phyloP scores from a whole-genome alignment of 2,329 filamentous ascomycete genomes.

The Fonsecaea pedrosoi region DNA sequence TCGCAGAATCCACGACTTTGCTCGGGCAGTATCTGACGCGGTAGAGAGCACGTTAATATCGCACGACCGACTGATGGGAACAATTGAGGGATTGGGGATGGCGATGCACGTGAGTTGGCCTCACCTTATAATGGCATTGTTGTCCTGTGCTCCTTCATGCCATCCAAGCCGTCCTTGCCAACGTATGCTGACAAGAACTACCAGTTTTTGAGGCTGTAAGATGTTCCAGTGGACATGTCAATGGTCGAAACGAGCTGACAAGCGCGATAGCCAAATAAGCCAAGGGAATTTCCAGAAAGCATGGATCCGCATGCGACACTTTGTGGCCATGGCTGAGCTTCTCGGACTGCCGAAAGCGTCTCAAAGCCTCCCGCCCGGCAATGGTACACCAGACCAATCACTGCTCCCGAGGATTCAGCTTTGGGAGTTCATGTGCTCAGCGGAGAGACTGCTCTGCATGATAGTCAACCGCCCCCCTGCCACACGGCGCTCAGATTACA shows the following conservation, averaged over 20 bases:
- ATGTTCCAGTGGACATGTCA: neutral
- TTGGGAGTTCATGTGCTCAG: slow-evolving; percentile 46
- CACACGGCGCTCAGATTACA: slow-evolving; percentile 40
- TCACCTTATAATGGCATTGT: neutral
- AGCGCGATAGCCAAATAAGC: slow-evolving; percentile 41
- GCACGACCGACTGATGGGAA: slow-evolving; percentile 45
- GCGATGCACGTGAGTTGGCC: slow-evolving; percentile 39
- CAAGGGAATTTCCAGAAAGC: slow-evolving; percentile 46
- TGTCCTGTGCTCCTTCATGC: neutral
- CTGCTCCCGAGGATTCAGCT: slow-evolving; percentile 41
- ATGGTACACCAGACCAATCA: slow-evolving; percentile 9
- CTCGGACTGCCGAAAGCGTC: slow-evolving; percentile 45
- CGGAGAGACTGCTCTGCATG: slow-evolving; percentile 45
- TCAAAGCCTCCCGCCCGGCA: slow-evolving; percentile 16
- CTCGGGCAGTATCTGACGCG: slow-evolving; percentile 21
- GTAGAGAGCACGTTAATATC: slow-evolving; percentile 30
- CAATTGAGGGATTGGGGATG: slow-evolving; percentile 42
- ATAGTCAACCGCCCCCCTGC: slow-evolving; percentile 48
- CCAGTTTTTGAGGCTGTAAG: slow-evolving; percentile 47
- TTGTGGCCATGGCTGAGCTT: slow-evolving; percentile 49
- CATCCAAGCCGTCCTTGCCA: neutral
- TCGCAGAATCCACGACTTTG: slow-evolving; percentile 18
- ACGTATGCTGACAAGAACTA: neutral
- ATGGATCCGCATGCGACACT: slow-evolving; percentile 49
- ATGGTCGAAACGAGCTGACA: neutral